phyloP scores from a whole-genome alignment of 345 rosid genomes.

The Syzygium aromaticum region DNA sequence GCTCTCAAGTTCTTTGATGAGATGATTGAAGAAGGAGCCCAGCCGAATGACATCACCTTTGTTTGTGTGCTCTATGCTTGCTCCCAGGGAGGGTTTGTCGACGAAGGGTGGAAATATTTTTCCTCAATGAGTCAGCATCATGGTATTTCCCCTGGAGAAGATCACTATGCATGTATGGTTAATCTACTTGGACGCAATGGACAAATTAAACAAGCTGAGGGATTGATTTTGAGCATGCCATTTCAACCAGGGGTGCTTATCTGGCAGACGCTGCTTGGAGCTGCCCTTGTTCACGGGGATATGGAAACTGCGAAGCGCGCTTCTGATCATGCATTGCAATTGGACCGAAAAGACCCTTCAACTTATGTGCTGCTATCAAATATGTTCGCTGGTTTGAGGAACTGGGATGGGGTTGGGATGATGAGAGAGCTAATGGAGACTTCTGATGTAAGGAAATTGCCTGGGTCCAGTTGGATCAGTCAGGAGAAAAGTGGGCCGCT shows the following conservation, averaged over 20 bases:
- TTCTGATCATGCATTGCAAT: slow-evolving; percentile 25
- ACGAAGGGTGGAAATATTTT: slow-evolving; percentile 44
- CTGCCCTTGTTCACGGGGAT: slow-evolving; percentile 44
- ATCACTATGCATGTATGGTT: slow-evolving; percentile 52
- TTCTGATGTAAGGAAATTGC: slow-evolving; percentile 41
- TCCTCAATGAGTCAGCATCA: slow-evolving; percentile 28
- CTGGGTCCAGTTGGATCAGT: slow-evolving; percentile 52
- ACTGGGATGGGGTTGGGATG: slow-evolving; percentile 36
- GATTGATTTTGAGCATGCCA: slow-evolving; percentile 30
- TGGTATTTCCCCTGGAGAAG: slow-evolving; percentile 37
- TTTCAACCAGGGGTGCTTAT: slow-evolving; percentile 35
- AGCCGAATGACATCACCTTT: slow-evolving; percentile 40
- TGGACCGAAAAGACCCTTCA: slow-evolving; percentile 27
- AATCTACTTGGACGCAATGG: slow-evolving; percentile 42
- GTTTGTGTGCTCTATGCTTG: slow-evolving; percentile 46
- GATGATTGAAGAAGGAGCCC: slow-evolving; percentile 22
- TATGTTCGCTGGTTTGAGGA: slow-evolving; percentile 34
- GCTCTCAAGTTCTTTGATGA: slow-evolving; percentile 34
- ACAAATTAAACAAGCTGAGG: slow-evolving; percentile 38
- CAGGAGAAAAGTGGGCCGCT: neutral
- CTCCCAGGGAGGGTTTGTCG: slow-evolving; percentile 40
- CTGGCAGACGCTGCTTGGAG: slow-evolving; percentile 49
- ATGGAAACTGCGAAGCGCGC: slow-evolving; percentile 34
- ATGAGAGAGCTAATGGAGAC: slow-evolving; percentile 31
- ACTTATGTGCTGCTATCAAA: slow-evolving; percentile 46